phyloP scores from a whole-genome alignment of 192 early-diverging fungal genomes.

The Lobosporangium transversale region DNA sequence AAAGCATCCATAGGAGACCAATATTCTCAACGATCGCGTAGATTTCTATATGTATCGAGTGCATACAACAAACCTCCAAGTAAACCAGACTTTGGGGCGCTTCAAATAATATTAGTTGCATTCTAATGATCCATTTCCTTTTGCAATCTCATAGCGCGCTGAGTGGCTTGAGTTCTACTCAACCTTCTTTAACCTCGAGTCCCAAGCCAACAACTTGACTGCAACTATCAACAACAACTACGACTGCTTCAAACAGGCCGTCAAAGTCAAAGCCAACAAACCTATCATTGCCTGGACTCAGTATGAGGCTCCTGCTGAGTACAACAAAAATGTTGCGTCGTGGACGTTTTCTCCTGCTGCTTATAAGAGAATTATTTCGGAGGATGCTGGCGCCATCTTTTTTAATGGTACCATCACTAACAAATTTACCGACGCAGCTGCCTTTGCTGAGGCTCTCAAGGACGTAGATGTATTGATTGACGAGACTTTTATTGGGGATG shows the following conservation, averaged over 20 bases:
- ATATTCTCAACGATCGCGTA: no score
- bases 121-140: no score
- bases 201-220: conserved; percentile 58
- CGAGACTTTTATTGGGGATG: conserved; percentile 67
- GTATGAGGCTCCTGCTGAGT: conserved; percentile 67
- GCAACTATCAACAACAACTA: conserved; percentile 67
- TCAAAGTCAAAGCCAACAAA: conserved; percentile 29
- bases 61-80: no score
- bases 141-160: conserved; percentile 59
- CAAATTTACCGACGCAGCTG: conserved; percentile 53
- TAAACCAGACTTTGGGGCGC: no score
- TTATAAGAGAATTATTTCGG: conserved; percentile 70
- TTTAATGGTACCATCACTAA: conserved; percentile 56
- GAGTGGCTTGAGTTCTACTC: conserved; percentile 70
- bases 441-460: conserved; percentile 65
- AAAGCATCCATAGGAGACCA: no score
- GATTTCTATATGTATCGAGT: no score
- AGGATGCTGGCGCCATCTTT: conserved; percentile 75
- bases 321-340: conserved; percentile 76
- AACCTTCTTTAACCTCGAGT: conserved; percentile 74
- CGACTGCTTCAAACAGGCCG: conserved; percentile 62
- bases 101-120: no score
- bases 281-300: conserved; percentile 75
- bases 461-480: conserved; percentile 78
- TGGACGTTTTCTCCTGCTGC: conserved; percentile 68